Evolutionary conservation across 257 asterid species (phyloP), one percentile per base, ranked within the genome.

Genomic region (Sherardia arvensis): DNA sequence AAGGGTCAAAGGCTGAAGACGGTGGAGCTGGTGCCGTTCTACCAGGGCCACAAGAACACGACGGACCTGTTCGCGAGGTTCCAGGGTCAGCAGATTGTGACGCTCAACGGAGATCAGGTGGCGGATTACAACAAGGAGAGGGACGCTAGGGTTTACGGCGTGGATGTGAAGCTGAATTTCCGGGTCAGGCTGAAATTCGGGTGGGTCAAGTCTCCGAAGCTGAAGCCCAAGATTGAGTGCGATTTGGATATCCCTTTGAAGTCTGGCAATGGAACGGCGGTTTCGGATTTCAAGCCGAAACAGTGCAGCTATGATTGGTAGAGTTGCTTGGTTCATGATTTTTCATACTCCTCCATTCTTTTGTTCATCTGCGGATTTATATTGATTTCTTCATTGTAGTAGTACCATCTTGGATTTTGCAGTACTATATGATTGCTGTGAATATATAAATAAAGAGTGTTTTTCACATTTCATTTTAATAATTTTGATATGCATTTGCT

Each of bases 221-320:
- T 85, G 14, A 90, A 83, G 79, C 94, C 97, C 28, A 83, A 73
- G 78, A 87, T 85, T 53, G 77, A 81, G 59, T 90, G 97, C 71
- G 84, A 83, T 67, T 63, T 90, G 81, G 66, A 68, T 62, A 70
- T 90, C 11, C 97, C 94, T 9, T 71, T 85, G 78, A 59, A 20
- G 3, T 63, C 61, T 27, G 4, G 82, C 25, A 81, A 43, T 10
- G 47, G 87, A 21, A 70, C 66, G 63, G 74, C 66, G 63, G 74
- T 80, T 1, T 26, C 86, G 3, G 67, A 27, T 59, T 83, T 69
- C 61, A 76, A 80, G 70, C 25, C 83, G 53, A 81, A 69, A 22
- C 69, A 79, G 65, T 90, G 97, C 74, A 76, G 59, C 78, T 85
- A n/a, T 23, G 95, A 83, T 73, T 90, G 97, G 97, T 84, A 77